Percentiles rank a stretch among this genome's conserved stretches.
These are phyloP conservation scores for Schoenoplectus tabernaemontani DNA, from an alignment of 202 grass and related monocot genomes.

Conservation along the genomic window DNA sequence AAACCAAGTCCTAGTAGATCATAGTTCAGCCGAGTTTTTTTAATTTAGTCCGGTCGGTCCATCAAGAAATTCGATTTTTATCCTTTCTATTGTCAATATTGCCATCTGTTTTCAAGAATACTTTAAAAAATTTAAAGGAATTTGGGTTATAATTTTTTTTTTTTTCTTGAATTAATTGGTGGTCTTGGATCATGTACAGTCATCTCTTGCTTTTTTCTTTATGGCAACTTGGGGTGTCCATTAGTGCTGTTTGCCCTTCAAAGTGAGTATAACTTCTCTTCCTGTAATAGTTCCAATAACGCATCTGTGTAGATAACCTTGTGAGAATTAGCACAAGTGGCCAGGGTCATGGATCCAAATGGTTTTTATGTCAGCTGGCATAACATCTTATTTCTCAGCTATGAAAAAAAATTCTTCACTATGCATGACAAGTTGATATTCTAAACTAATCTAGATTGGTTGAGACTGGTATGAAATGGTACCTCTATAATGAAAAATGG, in stretches of 20 bases:
- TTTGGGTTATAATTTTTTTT: neutral
- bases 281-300: neutral
- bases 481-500: neutral
- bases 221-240: neutral
- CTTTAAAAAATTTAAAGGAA: neutral
- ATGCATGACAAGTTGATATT: neutral
- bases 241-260: neutral
- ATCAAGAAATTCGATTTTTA: too few species aligned
- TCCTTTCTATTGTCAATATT: conserved; percentile 7
- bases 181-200: neutral
- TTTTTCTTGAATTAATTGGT: neutral
- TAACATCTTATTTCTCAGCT: neutral
- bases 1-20: too few species aligned
- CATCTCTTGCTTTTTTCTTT: neutral
- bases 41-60: too few species aligned
- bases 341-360: neutral
- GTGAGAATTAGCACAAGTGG: neutral
- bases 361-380: neutral
- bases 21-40: too few species aligned
- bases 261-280: neutral
- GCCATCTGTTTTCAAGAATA: neutral
- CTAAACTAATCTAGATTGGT: neutral
- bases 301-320: neutral
- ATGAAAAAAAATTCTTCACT: neutral
- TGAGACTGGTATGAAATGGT: neutral